Conservation (phyloP, 2,329 filamentous ascomycete genomes). For the Elsinoe fawcettii region DNA sequence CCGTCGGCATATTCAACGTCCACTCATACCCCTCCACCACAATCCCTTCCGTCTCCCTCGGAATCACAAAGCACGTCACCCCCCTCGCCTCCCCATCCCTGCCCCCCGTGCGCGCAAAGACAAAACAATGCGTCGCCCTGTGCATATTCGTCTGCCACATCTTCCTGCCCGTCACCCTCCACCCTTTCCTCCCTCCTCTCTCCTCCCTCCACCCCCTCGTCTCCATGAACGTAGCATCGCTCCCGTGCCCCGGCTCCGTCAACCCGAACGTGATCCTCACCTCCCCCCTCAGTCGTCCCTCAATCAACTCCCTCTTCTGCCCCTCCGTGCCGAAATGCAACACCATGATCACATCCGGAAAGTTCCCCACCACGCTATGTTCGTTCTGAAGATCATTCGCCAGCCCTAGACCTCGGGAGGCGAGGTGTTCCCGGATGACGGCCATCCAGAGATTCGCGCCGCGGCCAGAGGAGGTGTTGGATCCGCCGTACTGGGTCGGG, state of each 20-base stretch:
- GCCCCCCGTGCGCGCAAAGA: conserved; percentile 54
- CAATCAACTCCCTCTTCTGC: conserved; percentile 49
- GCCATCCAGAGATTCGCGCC: conserved; percentile 56
- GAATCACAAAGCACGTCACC: conserved; percentile 55
- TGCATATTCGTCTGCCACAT: conserved; percentile 61
- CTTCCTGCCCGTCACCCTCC: conserved; percentile 51
- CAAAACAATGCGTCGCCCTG: conserved; percentile 52
- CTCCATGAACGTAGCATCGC: conserved; percentile 56
- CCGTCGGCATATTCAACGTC: conserved; percentile 60
- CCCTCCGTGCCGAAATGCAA: conserved; percentile 50
- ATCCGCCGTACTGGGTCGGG: conserved; percentile 49
- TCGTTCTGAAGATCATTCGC: conserved; percentile 60
- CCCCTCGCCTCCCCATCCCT: conserved; percentile 46
- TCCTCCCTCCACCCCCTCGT: conserved; percentile 43
- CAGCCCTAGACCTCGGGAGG: conserved; percentile 51
- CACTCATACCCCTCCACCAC: conserved; percentile 53
- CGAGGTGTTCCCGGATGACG: conserved; percentile 52
- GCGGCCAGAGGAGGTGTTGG: conserved; percentile 36
- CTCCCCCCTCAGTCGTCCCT: conserved; percentile 44
- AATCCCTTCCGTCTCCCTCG: conserved; percentile 45
- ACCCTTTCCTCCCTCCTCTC: conserved; percentile 41
- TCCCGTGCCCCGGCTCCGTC: conserved; percentile 55
- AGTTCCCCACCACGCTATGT: conserved; percentile 55
- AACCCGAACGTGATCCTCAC: conserved; percentile 54
- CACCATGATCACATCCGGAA: conserved; percentile 55